Evolutionary conservation across 139 green algal genomes (phyloP).

Genomic region (Chlorella sorokiniana): DNA sequence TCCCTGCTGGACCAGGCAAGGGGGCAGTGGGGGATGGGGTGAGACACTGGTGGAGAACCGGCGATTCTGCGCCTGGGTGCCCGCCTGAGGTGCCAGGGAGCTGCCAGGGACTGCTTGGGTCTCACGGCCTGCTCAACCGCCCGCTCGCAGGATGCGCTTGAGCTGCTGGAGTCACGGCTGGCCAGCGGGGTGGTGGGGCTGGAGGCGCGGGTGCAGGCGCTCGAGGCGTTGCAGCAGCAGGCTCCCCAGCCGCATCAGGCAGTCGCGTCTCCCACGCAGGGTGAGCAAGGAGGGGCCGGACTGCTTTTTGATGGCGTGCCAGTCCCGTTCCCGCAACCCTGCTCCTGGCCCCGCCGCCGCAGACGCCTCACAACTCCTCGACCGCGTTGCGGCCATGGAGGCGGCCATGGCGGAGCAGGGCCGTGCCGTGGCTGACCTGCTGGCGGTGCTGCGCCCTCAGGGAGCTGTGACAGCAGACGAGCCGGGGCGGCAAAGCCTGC

Average conservation of each 20-base stretch:
- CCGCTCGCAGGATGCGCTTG: slow-evolving; percentile 7
- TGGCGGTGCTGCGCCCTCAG: slow-evolving; percentile 14
- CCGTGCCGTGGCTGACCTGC: slow-evolving; percentile 11
- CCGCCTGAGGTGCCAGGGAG: not conserved
- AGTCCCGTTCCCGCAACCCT: not conserved
- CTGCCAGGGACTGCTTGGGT: not conserved
- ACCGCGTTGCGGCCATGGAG: slow-evolving; percentile 9
- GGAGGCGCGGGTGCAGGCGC: slow-evolving; percentile 9
- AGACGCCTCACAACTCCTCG: slow-evolving; percentile 6
- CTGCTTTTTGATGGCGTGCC: not conserved
- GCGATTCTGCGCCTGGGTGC: not conserved
- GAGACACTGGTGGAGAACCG: too few relatives aligned
- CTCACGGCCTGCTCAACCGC: not conserved
- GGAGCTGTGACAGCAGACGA: not conserved
- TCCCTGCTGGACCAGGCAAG: slow-evolving; percentile 17
- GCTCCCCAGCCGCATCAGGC: not conserved
- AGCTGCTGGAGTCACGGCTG: slow-evolving; percentile 22
- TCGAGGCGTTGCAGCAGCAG: slow-evolving; percentile 15
- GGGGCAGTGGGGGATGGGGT: not conserved
- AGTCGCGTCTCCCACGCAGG: not conserved
- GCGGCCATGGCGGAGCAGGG: slow-evolving; percentile 27
- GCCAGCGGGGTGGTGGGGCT: slow-evolving; percentile 7
- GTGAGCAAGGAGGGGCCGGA: not conserved
- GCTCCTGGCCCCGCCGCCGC: not conserved
- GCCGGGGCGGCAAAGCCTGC: too few relatives aligned